Evolutionary conservation across 257 asterid genomes (phyloP).

Genomic region (Ligustrum vulgare): DNA sequence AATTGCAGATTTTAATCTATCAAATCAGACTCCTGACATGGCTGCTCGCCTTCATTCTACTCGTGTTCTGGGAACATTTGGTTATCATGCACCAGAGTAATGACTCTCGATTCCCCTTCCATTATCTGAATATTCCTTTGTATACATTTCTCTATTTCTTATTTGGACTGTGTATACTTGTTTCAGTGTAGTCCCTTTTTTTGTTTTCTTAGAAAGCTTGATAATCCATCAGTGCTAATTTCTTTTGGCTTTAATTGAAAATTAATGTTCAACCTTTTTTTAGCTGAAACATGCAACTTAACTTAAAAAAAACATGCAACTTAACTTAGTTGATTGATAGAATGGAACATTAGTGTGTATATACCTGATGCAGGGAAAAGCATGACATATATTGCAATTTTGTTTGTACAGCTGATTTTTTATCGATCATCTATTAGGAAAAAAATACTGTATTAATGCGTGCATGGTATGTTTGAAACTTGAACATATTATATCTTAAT

Average conservation of each 20-base stretch:
- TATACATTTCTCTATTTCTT: background rate
- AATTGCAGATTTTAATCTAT: conserved; percentile 28
- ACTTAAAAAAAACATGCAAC: background rate
- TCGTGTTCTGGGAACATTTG: conserved; percentile 65
- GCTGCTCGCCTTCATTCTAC: conserved; percentile 73
- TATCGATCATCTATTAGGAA: background rate
- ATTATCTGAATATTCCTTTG: background rate
- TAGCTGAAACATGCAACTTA: background rate
- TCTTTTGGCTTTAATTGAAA: background rate
- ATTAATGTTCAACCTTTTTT: background rate
- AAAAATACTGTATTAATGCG: background rate
- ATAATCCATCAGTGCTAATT: background rate
- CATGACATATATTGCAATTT: background rate
- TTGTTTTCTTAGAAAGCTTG: background rate
- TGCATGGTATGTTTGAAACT: background rate
- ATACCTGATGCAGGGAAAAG: background rate
- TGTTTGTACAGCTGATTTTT: background rate
- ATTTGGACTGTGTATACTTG: background rate
- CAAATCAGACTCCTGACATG: conserved; percentile 63
- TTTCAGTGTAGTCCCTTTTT: background rate
- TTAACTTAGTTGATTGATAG: background rate
- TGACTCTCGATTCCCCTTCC: conserved; percentile 4
- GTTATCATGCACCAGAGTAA: conserved; percentile 55
- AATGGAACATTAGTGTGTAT: no score
- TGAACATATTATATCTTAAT: background rate